Percentiles rank a stretch among this genome's conserved stretches.
Evolutionary conservation across 768 basidiomycete genomes (phyloP).

Genomic region (Auriscalpium microsporum): DNA sequence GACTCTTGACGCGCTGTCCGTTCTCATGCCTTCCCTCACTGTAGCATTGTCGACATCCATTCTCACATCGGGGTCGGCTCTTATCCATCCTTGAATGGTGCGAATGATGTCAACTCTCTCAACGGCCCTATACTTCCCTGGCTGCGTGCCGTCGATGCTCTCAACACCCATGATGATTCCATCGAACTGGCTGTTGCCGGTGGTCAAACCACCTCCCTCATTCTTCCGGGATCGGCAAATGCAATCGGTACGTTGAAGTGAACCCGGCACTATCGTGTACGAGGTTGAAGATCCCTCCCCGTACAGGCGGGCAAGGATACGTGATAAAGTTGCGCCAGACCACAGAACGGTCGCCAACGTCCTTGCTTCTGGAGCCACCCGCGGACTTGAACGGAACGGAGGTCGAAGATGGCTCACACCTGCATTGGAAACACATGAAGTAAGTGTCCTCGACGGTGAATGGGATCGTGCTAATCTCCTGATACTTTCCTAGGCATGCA

Average conservation of each 20-base stretch:
- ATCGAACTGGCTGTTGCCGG: constrained; percentile 55
- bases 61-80: constrained; percentile 43
- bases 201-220: constrained; percentile 63
- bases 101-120: constrained; percentile 47
- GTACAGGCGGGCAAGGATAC: constrained; percentile 61
- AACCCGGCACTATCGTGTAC: no score
- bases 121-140: constrained; percentile 48
- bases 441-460: constrained; percentile 20
- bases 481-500: neutral
- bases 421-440: constrained; percentile 76
- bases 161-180: constrained; percentile 67
- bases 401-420: constrained; percentile 35
- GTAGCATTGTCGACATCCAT: constrained; percentile 45
- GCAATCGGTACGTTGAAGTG: constrained; percentile 41
- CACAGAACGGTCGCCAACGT: constrained; percentile 56
- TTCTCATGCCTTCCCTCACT: no score
- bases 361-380: constrained; percentile 72
- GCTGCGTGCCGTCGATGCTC: constrained; percentile 60
- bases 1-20: no score
- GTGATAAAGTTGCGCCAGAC: constrained; percentile 74
- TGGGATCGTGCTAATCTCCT: neutral
- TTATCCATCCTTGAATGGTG: constrained; percentile 24
- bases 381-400: constrained; percentile 47
- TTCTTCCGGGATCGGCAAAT: constrained; percentile 63
- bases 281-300: no score